A percentile compares a stretch with the other conserved stretches of the same genome.
phyloP scores from a whole-genome alignment of 2,329 filamentous ascomycete genomes.

The Chrysosphaeria jannelii region DNA sequence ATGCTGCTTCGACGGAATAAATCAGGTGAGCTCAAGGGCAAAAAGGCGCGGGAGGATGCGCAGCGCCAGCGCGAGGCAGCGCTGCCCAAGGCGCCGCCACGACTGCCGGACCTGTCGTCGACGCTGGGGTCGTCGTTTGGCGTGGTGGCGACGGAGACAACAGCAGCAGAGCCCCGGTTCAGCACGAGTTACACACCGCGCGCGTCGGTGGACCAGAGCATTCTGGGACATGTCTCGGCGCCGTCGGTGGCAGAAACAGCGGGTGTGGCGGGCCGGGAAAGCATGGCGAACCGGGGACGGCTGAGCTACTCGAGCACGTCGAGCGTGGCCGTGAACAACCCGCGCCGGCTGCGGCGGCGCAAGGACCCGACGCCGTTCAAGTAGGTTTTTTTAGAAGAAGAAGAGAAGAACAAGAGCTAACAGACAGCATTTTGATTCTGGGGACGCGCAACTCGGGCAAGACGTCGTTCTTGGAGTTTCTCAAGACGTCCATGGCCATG shows the following conservation, averaged over 20 bases:
- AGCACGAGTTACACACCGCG: constrained; percentile 9
- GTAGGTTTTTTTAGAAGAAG: constrained; percentile 22
- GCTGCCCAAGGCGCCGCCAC: constrained; percentile 16
- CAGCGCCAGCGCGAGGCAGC: constrained; percentile 19
- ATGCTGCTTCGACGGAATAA: constrained; percentile 37
- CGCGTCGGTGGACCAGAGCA: constrained; percentile 25
- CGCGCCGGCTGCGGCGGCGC: constrained; percentile 66
- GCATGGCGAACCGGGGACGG: constrained; percentile 86
- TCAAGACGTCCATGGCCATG: constrained; percentile 58
- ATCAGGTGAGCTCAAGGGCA: constrained; percentile 32
- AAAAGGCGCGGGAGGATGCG: constrained; percentile 25
- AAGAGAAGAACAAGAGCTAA: constrained; percentile 1
- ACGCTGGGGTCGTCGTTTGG: constrained; percentile 16
- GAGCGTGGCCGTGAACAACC: constrained; percentile 75
- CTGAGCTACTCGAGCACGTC: constrained; percentile 91
- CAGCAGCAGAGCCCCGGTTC: neutral
- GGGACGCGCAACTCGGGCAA: constrained; percentile 74
- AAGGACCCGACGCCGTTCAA: constrained; percentile 98
- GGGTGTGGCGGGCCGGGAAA: constrained; percentile 44
- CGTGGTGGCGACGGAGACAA: constrained; percentile 24
- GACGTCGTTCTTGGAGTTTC: constrained; percentile 87
- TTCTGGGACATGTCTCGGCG: no score
- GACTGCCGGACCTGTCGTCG: constrained; percentile 21
- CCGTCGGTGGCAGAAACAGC: constrained; percentile 30
- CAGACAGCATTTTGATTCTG: constrained; percentile 53